Base-by-base conservation (phyloP, 345 rosid species). In the Salix brachista region DNA sequence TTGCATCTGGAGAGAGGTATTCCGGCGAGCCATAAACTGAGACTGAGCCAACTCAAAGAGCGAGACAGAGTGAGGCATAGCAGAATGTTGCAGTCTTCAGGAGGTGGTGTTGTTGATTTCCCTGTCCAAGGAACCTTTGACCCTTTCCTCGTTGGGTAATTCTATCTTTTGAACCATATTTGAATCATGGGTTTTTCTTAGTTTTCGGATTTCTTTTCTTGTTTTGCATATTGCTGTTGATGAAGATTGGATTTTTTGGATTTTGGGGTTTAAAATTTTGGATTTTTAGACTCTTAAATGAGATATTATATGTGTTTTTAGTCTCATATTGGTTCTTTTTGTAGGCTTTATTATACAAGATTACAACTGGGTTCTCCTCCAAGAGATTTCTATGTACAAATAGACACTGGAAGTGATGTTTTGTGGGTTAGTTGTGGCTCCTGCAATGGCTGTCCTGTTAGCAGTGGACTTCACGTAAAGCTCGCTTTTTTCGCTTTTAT, bases 341-440 rank as follows among this genome's bases (percentile, higher is more conserved):
- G 46, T 78, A 96, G 99, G 86, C 89, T 96, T 74, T 94, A 96
- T 81, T 96, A 86, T 42, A 92, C 99, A 66, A 92, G 81, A 76
- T 48, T 96, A 73, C 90, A 88, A 79, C 64, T 96, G 84, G 99
- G 99, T 66, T 81, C 89, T 82, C 99, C 98, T 67, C 89, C 99
- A 48, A 88, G 80, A 76, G 98, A 94, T 52, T 96, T 89, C 79
- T 80, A 91, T 79, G 99, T 96, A 75, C 99, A 96, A 77, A 85
- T 96, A 81, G 99, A 96, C 74, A 93, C 99, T 2, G 97, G 98
- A 67, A 96, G 99, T 85, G 97, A 96, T 88, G 97, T 94, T 79
- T 83, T 96, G 70, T 96, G 99, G 99, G 91, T 93, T 56, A 87
- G 92, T 54, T 96, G 99, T 84, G 74, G 77, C 79, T 80, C 92